Evolutionary conservation across 2,329 filamentous ascomycete species (phyloP).

Genomic region (Colletotrichum eleusines): DNA sequence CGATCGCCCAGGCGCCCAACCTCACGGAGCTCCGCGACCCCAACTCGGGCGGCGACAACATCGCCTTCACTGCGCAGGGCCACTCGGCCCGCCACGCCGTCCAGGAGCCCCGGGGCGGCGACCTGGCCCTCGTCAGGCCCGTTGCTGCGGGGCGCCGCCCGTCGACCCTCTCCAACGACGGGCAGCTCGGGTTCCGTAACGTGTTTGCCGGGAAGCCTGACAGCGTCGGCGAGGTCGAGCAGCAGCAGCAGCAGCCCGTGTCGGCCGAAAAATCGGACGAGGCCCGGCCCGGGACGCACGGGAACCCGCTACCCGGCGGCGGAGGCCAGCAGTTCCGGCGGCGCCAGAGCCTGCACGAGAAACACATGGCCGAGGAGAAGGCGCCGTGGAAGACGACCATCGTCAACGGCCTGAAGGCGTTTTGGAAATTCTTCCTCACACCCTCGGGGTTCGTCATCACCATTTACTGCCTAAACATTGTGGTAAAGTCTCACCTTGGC

Average conservation of each 20-base stretch:
- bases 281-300: neutral
- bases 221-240: constrained; percentile 3
- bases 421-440: constrained; percentile 49
- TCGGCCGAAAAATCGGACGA: constrained; percentile 7
- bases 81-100: constrained; percentile 47
- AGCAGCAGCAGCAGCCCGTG: neutral
- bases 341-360: constrained; percentile 43
- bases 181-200: constrained; percentile 17
- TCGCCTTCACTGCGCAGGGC: constrained; percentile 47
- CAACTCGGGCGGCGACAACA: constrained; percentile 46
- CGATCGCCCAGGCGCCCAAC: constrained; percentile 48
- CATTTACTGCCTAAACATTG: constrained; percentile 48
- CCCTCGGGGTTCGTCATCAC: constrained; percentile 48
- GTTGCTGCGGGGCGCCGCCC: constrained; percentile 37
- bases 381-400: constrained; percentile 46
- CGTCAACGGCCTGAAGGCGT: constrained; percentile 45
- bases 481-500: constrained; percentile 40
- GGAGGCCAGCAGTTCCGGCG: constrained; percentile 32
- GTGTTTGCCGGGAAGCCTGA: constrained; percentile 16
- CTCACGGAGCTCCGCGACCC: constrained; percentile 47
- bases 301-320: neutral
- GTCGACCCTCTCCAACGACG: constrained; percentile 25
- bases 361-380: constrained; percentile 44
- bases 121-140: constrained; percentile 44
- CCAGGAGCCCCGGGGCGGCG: constrained; percentile 44